These are phyloP conservation scores for Cordyceps cicadae DNA, from an alignment of 2,329 filamentous ascomycete species.

Conservation along the genomic window DNA sequence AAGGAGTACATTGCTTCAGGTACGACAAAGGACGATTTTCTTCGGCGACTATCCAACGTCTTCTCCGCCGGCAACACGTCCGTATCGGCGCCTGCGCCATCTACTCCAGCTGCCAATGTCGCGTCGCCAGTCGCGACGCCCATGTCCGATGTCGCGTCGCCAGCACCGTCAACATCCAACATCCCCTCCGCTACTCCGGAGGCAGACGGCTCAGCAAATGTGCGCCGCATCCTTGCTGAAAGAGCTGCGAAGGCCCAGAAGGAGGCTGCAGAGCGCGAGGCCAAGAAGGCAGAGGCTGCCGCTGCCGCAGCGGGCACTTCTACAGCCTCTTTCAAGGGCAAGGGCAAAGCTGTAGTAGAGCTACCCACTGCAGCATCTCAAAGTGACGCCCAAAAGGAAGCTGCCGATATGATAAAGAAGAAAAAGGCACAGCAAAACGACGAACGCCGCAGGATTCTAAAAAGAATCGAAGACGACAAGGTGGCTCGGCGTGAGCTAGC, in stretches of 20 bases:
- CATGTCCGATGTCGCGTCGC: neutral
- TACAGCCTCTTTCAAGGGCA: conserved; percentile 32
- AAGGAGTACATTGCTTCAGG: conserved; percentile 67
- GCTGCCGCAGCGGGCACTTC: conserved; percentile 18
- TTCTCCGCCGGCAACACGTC: conserved; percentile 18
- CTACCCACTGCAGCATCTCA: conserved; percentile 22
- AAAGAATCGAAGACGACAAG: conserved; percentile 70
- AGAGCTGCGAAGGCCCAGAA: conserved; percentile 38
- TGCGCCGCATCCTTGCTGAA: conserved; percentile 39
- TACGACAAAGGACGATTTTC: conserved; percentile 57
- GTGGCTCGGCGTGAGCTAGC: conserved; percentile 53
- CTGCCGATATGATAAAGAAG: conserved; percentile 47
- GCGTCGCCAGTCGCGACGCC: conserved; percentile 6
- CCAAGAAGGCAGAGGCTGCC: conserved; percentile 37
- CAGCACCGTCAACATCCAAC: conserved; percentile 15
- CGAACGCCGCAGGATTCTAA: conserved; percentile 63
- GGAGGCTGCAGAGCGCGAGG: conserved; percentile 36
- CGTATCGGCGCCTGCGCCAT: conserved; percentile 12
- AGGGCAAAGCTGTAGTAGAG: conserved; percentile 39
- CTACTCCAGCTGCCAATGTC: conserved; percentile 10
- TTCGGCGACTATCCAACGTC: conserved; percentile 32
- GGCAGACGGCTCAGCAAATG: conserved; percentile 24
- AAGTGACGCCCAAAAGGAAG: conserved; percentile 35
- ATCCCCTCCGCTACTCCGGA: conserved; percentile 18
- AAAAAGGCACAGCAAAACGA: conserved; percentile 57